Base-by-base conservation (phyloP, 2,329 filamentous ascomycete genomes). In the Stachybotrys chartarum region DNA sequence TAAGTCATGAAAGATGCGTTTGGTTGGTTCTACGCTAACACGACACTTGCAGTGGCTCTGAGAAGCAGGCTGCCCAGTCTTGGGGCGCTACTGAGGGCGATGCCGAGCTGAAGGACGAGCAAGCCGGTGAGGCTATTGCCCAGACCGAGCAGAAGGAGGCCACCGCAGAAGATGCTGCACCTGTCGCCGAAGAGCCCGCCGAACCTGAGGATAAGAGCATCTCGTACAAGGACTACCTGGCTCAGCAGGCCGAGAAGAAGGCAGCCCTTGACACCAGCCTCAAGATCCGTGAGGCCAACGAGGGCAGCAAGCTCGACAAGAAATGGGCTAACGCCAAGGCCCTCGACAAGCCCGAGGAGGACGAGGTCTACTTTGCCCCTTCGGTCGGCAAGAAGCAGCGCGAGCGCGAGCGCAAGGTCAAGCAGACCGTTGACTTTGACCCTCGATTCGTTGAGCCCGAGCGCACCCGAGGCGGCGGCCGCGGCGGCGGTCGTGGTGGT, bases 291-390 rank as follows among this genome's bases (percentile, higher is more conserved):
- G 86, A 91, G 80, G 79, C 93, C 75, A 97, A 97, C 81, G 92
- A 97, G 80, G 92, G 92, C 69, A 83, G 80, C 79, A 90, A 91
- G 80, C 71, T 78, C 67, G 86, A 91, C 81, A 93, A 94, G 84
- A 94, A 97, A 83, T 96, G 92, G 90, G 89, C 88, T 68, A 80
- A 82, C 67, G 91, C 91, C 72, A 95, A 92, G 80, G 70, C 81
- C 57, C 77, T 88, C 56, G 71, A 76, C 70, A 87, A 87, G 73
- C 78, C 84, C 18, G 82, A 84, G 18, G 81, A 83, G 54, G 85
- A 91, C 66, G 85, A 91, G 66, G 85, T 88, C 65, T 97, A 90
- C 83, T 87, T 96, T 70, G 76, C 87, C 67, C 85, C 81, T 65
- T 74, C 81, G 63, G 80, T 78, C 60, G 87, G 87, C 77, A 97